Base-by-base conservation (phyloP, 257 asterid genomes). In the Echium plantagineum region DNA sequence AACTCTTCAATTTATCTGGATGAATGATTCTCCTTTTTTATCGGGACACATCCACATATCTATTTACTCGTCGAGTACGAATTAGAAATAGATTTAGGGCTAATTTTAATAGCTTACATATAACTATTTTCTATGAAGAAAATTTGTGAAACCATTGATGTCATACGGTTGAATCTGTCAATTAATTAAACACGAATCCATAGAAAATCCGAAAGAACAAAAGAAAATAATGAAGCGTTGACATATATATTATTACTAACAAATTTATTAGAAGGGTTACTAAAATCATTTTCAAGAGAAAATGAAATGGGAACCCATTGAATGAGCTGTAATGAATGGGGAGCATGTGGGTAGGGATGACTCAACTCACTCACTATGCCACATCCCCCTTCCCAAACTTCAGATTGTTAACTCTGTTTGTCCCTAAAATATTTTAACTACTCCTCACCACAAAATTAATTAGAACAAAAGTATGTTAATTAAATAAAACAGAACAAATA, bases 271-370 rank as follows among this genome's bases (percentile, higher is more conserved):
- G 15, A 53, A 53, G 57, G 28, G 26, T 16, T 21, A 19, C 49
- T 6, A 19, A 16, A 18, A 21, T 53, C 26, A 19, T 19, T n/a
- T 53, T 28, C 18, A 52, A 10, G 12, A 20, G 21, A 18, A 17
- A 20, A 18, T 28, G 32, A 35, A n/a, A 53, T 53, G 24, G 57
- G 26, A 53, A 53, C 57, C 57, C 57, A 53, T 53, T 19, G 28
- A 53, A 53, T 53, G 57, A 53, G 57, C 57, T 53, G 57, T 53
- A 19, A 19, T 10, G 57, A 18, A 53, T 53, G 57, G 57, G 57
- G 22, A 2, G 57, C 57, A 53, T 53, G 57, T 53, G 57, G 57
- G 57, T 53, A 53, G 57, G 56, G 49, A 3, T 19, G 10, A n/a
- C 57, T n/a, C 26, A 18, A 53, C 22, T 19, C 26, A 19, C 10